These are phyloP conservation scores for Umbelopsis sp. DNA, from an alignment of 192 early-diverging fungal genomes.

Conservation along the genomic window DNA sequence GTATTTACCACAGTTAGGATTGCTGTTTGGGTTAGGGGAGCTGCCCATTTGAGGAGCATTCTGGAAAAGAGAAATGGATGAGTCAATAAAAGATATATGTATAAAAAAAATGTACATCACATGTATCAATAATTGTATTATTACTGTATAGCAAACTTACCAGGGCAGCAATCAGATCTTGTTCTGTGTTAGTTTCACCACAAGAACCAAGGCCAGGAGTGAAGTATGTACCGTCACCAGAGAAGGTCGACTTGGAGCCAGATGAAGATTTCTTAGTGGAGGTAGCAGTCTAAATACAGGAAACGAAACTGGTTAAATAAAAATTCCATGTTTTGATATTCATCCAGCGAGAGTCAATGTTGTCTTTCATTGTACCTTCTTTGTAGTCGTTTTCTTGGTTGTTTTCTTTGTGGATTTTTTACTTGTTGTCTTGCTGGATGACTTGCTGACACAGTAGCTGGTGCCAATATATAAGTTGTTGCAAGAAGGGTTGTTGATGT, in stretches of 20 bases:
- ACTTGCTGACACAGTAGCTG: neutral
- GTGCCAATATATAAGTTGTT: constrained; percentile 8
- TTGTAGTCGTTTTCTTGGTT: neutral
- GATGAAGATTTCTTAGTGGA: neutral
- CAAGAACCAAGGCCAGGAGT: constrained; percentile 58
- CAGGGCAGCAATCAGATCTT: constrained; percentile 56
- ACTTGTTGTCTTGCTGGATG: neutral
- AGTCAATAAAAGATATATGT: neutral
- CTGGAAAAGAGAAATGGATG: neutral
- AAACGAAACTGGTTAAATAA: neutral
- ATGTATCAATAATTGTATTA: too few species aligned
- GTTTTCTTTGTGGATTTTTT: constrained; percentile 1
- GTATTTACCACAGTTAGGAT: constrained; percentile 54
- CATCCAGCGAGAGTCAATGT: too few species aligned
- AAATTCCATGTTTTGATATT: too few species aligned
- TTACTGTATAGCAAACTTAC: constrained; percentile 3
- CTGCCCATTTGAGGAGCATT: constrained; percentile 56
- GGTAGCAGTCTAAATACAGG: neutral
- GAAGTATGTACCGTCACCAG: constrained; percentile 61
- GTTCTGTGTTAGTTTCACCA: constrained; percentile 45
- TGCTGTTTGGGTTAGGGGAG: constrained; percentile 46
- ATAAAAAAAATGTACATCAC: too few species aligned
- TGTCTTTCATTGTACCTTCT: neutral
- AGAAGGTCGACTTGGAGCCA: constrained; percentile 15
- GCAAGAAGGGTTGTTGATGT: neutral